These are phyloP conservation scores for Monocercomonoides exilis DNA, from an alignment of 78 protist species.

Conservation along the genomic window DNA sequence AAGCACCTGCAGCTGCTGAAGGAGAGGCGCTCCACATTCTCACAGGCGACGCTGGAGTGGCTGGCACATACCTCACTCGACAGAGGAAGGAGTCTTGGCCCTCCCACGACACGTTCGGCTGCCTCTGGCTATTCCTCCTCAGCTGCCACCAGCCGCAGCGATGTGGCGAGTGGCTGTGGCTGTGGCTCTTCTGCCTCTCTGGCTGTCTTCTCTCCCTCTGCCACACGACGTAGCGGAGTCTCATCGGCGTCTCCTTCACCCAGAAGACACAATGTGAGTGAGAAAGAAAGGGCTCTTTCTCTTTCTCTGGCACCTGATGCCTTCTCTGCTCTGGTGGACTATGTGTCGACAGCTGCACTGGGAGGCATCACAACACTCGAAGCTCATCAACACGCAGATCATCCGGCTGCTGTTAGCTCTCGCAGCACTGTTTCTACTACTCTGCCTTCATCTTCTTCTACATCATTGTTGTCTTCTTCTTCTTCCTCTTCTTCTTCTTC, in stretches of 20 bases:
- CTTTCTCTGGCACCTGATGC: too few species aligned
- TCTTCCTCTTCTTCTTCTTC: not conserved
- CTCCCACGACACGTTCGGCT: not conserved
- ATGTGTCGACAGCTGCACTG: too few species aligned
- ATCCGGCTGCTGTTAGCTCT: too few species aligned
- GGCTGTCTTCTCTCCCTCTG: not conserved
- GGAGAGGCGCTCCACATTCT: not conserved
- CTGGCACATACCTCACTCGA: not conserved
- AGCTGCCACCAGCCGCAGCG: not conserved
- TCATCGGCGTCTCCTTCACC: not conserved
- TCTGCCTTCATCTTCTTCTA: too few species aligned
- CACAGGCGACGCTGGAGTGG: not conserved
- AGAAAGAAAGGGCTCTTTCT: too few species aligned
- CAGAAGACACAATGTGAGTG: too few species aligned
- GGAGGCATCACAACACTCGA: too few species aligned
- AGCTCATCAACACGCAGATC: too few species aligned
- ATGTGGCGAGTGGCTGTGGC: not conserved
- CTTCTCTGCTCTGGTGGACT: too few species aligned
- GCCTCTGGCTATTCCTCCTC: not conserved
- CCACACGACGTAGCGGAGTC: not conserved
- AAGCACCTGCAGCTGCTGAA: not conserved
- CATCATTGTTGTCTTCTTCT: too few species aligned
- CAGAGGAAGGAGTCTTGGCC: not conserved
- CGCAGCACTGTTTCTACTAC: too few species aligned
- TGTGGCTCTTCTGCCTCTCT: not conserved